Conservation (phyloP, 257 asterid species). For the Nicotiana undulata region DNA sequence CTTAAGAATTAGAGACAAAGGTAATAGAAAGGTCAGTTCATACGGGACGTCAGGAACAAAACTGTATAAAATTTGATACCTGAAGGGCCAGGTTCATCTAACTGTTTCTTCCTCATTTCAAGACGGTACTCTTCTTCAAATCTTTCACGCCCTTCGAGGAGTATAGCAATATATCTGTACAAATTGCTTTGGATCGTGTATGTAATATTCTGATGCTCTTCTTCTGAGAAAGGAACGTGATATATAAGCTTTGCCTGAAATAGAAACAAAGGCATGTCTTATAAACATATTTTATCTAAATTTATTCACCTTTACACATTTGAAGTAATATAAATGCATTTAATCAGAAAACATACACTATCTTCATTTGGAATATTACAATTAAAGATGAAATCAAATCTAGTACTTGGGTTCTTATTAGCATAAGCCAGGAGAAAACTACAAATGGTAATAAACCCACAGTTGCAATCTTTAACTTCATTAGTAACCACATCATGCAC, state of each 20-base stretch:
- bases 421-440: background rate
- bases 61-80: constrained; percentile 28
- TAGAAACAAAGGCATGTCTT: background rate
- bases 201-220: constrained; percentile 67
- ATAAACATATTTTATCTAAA: background rate
- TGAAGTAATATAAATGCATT: background rate
- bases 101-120: constrained; percentile 33
- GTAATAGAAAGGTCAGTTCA: background rate
- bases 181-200: constrained; percentile 64
- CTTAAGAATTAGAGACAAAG: background rate
- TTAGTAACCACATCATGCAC: background rate
- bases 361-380: background rate
- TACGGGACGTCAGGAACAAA: background rate
- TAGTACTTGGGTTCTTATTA: background rate
- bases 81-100: constrained; percentile 70
- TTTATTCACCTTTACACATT: background rate
- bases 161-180: constrained; percentile 57
- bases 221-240: constrained; percentile 63
- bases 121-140: constrained; percentile 54
- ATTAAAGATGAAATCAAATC: background rate
- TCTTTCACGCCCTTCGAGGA: constrained; percentile 68
- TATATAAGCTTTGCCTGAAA: constrained; percentile 73
- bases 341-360: background rate
- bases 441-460: background rate
- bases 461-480: background rate